A percentile compares a stretch with the other conserved stretches of the same genome.
phyloP scores from a whole-genome alignment of 768 basidiomycete genomes.

The Pleurotus eryngii region DNA sequence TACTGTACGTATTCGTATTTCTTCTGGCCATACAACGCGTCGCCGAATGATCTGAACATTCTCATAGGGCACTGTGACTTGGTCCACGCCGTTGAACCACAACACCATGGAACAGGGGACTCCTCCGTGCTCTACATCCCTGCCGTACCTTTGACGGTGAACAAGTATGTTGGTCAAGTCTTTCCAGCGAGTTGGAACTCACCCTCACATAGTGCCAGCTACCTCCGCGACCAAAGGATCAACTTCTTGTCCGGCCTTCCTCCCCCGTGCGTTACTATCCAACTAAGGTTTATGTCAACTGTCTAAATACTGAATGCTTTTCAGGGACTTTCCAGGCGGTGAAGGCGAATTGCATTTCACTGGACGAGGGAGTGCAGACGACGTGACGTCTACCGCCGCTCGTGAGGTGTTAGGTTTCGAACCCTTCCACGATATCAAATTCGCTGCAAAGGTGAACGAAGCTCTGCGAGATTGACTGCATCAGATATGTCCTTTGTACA shows the following conservation, averaged over 20 bases:
- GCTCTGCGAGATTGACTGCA: neutral
- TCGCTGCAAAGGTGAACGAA: slow-evolving; percentile 15
- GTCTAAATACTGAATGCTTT: neutral
- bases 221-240: slow-evolving; percentile 46
- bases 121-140: slow-evolving; percentile 59
- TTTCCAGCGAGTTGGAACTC: neutral
- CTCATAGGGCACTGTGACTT: slow-evolving; percentile 49
- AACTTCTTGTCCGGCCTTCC: slow-evolving; percentile 47
- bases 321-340: slow-evolving; percentile 52
- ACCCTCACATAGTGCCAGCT: slow-evolving; percentile 33
- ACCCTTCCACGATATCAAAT: slow-evolving; percentile 30
- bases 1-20: slow-evolving; percentile 36
- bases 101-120: slow-evolving; percentile 43
- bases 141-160: slow-evolving; percentile 45
- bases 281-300: neutral
- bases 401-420: slow-evolving; percentile 39
- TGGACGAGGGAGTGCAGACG: slow-evolving; percentile 31
- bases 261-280: slow-evolving; percentile 35
- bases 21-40: neutral
- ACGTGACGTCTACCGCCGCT: slow-evolving; percentile 32
- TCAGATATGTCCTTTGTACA: too few species aligned
- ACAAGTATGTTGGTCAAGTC: slow-evolving; percentile 34
- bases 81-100: slow-evolving; percentile 52
- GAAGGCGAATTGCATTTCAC: slow-evolving; percentile 44
- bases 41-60: neutral